Percentiles rank a stretch among this genome's conserved stretches.
phyloP scores from a whole-genome alignment of 1,284 basidiomycete species.

The Violaceomyces palustris region DNA sequence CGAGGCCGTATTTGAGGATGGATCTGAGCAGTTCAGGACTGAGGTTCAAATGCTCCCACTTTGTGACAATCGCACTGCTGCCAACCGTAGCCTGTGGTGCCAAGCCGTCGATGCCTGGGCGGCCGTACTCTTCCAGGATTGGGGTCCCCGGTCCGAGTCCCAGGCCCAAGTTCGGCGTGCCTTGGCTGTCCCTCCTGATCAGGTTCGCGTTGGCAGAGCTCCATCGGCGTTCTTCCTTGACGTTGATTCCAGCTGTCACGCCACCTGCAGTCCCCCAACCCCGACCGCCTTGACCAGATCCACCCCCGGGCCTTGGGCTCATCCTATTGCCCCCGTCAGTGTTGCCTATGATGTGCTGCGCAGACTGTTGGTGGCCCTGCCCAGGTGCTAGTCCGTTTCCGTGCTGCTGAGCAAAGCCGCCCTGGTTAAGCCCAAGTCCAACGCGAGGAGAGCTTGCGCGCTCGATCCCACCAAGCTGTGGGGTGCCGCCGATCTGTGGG shows the following conservation, averaged over 20 bases:
- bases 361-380: too few relatives aligned
- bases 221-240: too few relatives aligned
- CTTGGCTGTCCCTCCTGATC: too few relatives aligned
- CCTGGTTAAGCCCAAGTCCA: too few relatives aligned
- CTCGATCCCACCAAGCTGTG: slow-evolving; percentile 11
- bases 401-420: too few relatives aligned
- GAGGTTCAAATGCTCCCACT: slow-evolving; percentile 90
- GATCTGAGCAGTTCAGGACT: slow-evolving; percentile 81
- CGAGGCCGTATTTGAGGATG: slow-evolving; percentile 88
- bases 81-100: slow-evolving; percentile 7
- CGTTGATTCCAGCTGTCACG: too few relatives aligned
- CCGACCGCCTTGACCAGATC: too few relatives aligned
- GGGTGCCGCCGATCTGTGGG: slow-evolving; percentile 17
- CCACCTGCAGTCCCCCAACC: too few relatives aligned
- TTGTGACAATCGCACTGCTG: slow-evolving; percentile 79
- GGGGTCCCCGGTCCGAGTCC: slow-evolving; percentile 7
- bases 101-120: slow-evolving; percentile 1
- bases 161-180: slow-evolving; percentile 2
- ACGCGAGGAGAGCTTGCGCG: slow-evolving; percentile 22
- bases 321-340: too few relatives aligned
- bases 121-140: slow-evolving; percentile 7
- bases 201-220: neutral
- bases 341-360: too few relatives aligned
- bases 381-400: too few relatives aligned
- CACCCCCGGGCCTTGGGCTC: too few relatives aligned